Conservation (phyloP, 2,329 filamentous ascomycete species). For the Apiospora aurea region DNA sequence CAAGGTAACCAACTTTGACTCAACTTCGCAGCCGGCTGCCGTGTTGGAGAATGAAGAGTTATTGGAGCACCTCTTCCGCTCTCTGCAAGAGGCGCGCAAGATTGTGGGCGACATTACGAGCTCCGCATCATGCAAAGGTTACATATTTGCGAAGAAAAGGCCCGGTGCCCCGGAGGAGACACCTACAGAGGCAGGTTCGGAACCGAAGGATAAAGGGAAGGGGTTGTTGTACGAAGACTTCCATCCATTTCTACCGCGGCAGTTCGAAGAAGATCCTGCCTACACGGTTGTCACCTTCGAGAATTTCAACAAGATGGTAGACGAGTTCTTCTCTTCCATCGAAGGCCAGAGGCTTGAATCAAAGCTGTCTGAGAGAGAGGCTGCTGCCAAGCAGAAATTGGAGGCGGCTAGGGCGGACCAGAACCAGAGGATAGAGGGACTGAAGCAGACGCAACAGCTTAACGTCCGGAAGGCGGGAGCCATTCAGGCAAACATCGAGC, state of each 20-base stretch:
- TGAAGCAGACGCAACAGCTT: conserved; percentile 81
- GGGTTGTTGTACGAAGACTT: conserved; percentile 89
- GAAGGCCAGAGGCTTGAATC: conserved; percentile 94
- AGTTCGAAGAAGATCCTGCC: conserved; percentile 73
- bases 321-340: conserved; percentile 96
- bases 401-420: conserved; percentile 87
- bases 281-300: conserved; percentile 78
- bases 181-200: conserved; percentile 36
- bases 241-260: conserved; percentile 86
- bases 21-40: conserved; percentile 69
- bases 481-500: conserved; percentile 88
- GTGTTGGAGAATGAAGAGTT: conserved; percentile 71
- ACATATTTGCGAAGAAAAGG: conserved; percentile 80
- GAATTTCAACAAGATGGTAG: conserved; percentile 90
- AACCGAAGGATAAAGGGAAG: conserved; percentile 46
- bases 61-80: conserved; percentile 70
- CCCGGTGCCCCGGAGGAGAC: conserved; percentile 35
- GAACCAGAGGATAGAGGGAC: conserved; percentile 79
- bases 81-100: conserved; percentile 73
- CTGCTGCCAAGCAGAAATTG: conserved; percentile 81
- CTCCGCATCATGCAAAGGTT: conserved; percentile 74
- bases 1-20: conserved; percentile 72
- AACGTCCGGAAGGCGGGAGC: conserved; percentile 89
- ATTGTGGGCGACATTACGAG: conserved; percentile 74
- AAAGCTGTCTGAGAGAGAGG: conserved; percentile 80